These are phyloP conservation scores for Microbotryum violaceum DNA, from an alignment of 1,284 basidiomycete species.

Conservation along the genomic window DNA sequence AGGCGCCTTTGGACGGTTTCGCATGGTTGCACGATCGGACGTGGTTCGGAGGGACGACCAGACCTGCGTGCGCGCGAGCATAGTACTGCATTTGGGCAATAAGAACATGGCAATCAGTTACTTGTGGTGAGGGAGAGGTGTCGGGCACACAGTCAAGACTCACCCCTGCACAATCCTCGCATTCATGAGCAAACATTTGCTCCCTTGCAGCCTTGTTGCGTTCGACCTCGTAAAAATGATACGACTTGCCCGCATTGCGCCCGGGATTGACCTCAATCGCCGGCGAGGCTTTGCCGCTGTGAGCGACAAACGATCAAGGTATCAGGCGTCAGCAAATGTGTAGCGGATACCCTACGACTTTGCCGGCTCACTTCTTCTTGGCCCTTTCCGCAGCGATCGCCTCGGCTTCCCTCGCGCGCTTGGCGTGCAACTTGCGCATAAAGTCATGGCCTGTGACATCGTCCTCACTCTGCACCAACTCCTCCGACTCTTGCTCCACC, in stretches of 20 bases:
- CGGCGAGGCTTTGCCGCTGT: neutral
- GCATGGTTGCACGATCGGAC: slow-evolving; percentile 21
- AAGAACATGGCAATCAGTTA: neutral
- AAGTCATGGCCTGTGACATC: slow-evolving; percentile 20
- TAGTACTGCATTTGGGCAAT: slow-evolving; percentile 57
- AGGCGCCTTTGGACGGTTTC: slow-evolving; percentile 16
- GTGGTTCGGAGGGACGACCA: slow-evolving; percentile 37
- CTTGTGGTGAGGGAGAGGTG: neutral
- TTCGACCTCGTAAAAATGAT: slow-evolving; percentile 69
- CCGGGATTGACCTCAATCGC: slow-evolving; percentile 54
- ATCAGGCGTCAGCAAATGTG: no score
- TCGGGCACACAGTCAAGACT: slow-evolving; percentile 31
- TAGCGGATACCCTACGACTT: neutral
- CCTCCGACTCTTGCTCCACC: neutral
- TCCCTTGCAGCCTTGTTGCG: slow-evolving; percentile 58
- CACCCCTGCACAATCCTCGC: slow-evolving; percentile 75
- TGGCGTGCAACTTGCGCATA: slow-evolving; percentile 19
- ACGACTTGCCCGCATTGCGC: slow-evolving; percentile 57
- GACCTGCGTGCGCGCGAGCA: slow-evolving; percentile 56
- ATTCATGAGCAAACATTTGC: slow-evolving; percentile 66
- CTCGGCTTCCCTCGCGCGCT: slow-evolving; percentile 17
- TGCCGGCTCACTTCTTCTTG: slow-evolving; percentile 5
- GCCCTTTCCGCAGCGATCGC: slow-evolving; percentile 10
- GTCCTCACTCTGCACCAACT: slow-evolving; percentile 6
- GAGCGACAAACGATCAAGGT: no score